Evolutionary conservation across 2,329 filamentous ascomycete genomes (phyloP), one percentile per base, ranked within the genome.

Genomic region (Ophiobolus disseminans): DNA sequence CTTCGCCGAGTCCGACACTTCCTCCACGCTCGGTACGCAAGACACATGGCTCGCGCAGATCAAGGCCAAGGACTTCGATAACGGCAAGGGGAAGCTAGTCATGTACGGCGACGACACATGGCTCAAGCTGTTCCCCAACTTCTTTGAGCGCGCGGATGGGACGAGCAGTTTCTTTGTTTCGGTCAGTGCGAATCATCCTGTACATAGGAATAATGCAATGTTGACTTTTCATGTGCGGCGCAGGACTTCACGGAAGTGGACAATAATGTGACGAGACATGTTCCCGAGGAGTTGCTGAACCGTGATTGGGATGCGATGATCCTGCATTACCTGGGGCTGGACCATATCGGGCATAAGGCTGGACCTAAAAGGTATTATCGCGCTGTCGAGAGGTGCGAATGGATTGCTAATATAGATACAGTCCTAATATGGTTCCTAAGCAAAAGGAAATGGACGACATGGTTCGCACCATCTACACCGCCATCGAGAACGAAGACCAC

Each of bases 21-120:
- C 89, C 11, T 96, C 94, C 1, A 93, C 89, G 3, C 82, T 99
- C 19, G 87, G 90, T 11, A 83, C 83, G 21, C 94, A 97, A 74
- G 94, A 99, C 70, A 96, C 91, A 23, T 99, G 95, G 93, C 83
- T 99, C 20, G 89, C 91, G 26, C 94, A 99, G 78, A 86, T 99
- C 76, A 93, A 87, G 71, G 85, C 86, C 32, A 70, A 72, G 53
- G 55, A 69, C 25, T 65, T 55, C 36, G 90, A 43, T 9, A 40
- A 48, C 7, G 55, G 47, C 17, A 53, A 55, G 17, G 62, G 90
- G 16, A 91, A 90, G 64, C 80, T 97, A 54, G 79, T 97, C 69
- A 94, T 99, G 87, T 97, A 94, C 68, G 94, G 94, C 39, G 94
- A 99, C 67, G 94, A 99, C 72, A 99, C 94, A 16, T 99, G 94